Evolutionary conservation across 805 yeast genomes (phyloP).

Genomic region (Saturnispora kantuleensis): DNA sequence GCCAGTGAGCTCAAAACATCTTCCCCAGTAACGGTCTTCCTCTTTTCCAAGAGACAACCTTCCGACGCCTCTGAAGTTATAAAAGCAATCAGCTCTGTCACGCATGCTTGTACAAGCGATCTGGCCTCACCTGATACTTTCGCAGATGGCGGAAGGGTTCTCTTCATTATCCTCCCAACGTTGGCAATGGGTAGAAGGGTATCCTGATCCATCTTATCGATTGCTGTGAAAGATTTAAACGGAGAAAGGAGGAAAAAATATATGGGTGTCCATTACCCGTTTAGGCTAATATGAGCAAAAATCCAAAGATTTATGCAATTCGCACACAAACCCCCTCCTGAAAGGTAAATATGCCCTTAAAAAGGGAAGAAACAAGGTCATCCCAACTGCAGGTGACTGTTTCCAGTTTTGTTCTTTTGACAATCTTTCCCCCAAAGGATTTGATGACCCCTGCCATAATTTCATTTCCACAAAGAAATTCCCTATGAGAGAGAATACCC

Average conservation of each 20-base stretch:
- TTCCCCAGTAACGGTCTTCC: constrained; percentile 65
- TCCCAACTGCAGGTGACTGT: not conserved
- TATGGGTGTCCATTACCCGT: no score
- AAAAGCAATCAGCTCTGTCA: constrained; percentile 56
- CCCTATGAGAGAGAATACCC: constrained; percentile 33
- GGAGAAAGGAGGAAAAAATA: not conserved
- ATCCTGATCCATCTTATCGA: constrained; percentile 5
- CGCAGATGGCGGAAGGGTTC: constrained; percentile 61
- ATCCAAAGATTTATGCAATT: not conserved
- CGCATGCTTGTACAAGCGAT: constrained; percentile 64
- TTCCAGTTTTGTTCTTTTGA: not conserved
- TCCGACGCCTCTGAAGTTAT: constrained; percentile 60
- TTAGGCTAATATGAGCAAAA: no score
- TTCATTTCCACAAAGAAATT: not conserved
- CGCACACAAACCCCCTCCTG: not conserved
- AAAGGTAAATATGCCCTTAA: not conserved
- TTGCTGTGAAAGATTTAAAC: not conserved
- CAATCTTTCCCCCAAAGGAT: not conserved
- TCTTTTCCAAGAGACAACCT: constrained; percentile 51
- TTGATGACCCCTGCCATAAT: not conserved
- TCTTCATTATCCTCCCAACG: constrained; percentile 70
- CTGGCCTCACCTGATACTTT: constrained; percentile 73
- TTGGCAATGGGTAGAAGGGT: constrained; percentile 39
- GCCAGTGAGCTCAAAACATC: constrained; percentile 56
- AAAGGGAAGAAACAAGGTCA: not conserved